Conservation (phyloP, 78 protist genomes). For the Isochrysis galbana region DNA sequence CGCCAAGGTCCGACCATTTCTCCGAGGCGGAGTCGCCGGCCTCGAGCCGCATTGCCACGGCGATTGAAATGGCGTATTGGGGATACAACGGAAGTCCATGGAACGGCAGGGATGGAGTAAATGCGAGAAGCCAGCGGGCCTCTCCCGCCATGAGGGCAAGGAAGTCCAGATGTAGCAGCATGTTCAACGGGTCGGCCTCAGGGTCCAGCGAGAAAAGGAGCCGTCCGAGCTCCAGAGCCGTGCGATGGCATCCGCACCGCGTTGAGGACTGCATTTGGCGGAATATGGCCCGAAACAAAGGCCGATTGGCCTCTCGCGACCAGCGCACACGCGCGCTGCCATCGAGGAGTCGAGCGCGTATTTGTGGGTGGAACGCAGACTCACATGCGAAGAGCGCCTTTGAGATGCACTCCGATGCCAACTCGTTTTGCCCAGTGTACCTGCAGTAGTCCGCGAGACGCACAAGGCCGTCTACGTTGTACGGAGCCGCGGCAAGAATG, state of each 20-base stretch:
- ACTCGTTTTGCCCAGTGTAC: neutral
- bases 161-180: neutral
- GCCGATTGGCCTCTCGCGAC: neutral
- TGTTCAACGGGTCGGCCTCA: neutral
- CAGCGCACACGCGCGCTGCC: neutral
- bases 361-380: neutral
- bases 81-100: neutral
- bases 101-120: neutral
- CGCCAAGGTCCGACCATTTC: neutral
- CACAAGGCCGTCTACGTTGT: neutral
- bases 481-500: neutral
- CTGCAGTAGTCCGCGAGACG: neutral
- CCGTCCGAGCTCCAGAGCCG: neutral
- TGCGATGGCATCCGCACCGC: neutral
- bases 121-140: neutral
- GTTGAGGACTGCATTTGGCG: neutral
- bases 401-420: neutral
- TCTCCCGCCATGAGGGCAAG: neutral
- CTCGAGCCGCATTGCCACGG: neutral
- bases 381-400: neutral
- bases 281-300: neutral
- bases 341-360: neutral
- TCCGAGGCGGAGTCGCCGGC: neutral
- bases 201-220: neutral
- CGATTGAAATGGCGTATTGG: neutral